Conservation (phyloP, 2,329 filamentous ascomycete genomes). For the Hymenoscyphus occultus region DNA sequence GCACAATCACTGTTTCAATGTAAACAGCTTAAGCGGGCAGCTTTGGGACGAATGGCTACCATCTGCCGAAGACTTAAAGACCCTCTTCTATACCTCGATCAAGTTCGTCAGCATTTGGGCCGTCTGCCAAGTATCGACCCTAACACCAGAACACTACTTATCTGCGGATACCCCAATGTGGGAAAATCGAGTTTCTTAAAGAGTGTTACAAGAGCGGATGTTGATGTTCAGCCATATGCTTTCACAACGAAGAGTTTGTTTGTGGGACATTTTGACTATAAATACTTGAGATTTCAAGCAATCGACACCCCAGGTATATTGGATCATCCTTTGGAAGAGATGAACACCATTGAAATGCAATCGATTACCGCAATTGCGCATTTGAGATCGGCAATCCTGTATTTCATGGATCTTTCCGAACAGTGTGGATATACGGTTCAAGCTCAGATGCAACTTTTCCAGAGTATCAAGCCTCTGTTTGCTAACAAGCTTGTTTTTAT, state of each 20-base stretch:
- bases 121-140: conserved; percentile 98
- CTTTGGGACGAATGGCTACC: conserved; percentile 95
- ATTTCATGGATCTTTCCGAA: conserved; percentile 97
- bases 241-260: conserved; percentile 98
- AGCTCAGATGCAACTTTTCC: conserved; percentile 91
- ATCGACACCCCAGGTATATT: conserved; percentile 99
- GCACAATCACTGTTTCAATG: conserved; percentile 96
- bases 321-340: conserved; percentile 96
- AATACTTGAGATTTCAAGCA: conserved; percentile 84
- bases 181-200: conserved; percentile 96
- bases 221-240: conserved; percentile 95
- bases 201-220: conserved; percentile 89
- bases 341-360: conserved; percentile 99
- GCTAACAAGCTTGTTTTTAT: conserved; percentile 97
- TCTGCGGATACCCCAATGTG: conserved; percentile 96
- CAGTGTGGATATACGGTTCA: conserved; percentile 93
- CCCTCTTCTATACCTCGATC: conserved; percentile 90
- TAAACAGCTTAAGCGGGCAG: conserved; percentile 97
- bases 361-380: conserved; percentile 97
- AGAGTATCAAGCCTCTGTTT: conserved; percentile 95
- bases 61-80: conserved; percentile 94
- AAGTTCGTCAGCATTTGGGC: conserved; percentile 93
- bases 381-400: conserved; percentile 88
- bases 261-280: conserved; percentile 97
- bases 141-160: conserved; percentile 91